Evolutionary conservation across 2,329 filamentous ascomycete genomes (phyloP).

Genomic region (Verticillium tricorpus): DNA sequence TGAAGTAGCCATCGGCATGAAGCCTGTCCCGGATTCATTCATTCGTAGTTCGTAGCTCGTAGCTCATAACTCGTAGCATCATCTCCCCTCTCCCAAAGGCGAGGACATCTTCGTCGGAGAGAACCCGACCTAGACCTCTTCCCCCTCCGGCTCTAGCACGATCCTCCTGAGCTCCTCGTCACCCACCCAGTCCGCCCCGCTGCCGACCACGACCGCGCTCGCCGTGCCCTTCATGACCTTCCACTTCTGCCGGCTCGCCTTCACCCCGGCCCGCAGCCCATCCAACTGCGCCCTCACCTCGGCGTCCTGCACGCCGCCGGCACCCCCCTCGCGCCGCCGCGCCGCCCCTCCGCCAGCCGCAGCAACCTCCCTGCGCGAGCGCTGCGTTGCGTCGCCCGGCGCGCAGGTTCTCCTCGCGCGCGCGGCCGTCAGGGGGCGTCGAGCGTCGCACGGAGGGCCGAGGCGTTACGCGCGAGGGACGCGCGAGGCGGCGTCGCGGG

Average conservation of each 20-base stretch:
- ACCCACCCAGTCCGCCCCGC: slow-evolving; percentile 75
- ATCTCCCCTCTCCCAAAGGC: background rate
- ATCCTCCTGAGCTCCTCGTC: slow-evolving; percentile 64
- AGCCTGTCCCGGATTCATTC: background rate
- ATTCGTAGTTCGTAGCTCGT: background rate
- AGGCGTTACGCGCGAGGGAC: slow-evolving; percentile 54
- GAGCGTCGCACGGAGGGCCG: slow-evolving; percentile 44
- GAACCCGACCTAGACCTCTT: background rate
- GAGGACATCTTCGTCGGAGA: too few species aligned
- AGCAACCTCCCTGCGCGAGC: slow-evolving; percentile 62
- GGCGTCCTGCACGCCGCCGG: slow-evolving; percentile 44
- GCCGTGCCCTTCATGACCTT: slow-evolving; percentile 72
- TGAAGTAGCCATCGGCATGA: too few species aligned
- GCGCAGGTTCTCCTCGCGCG: slow-evolving; percentile 55
- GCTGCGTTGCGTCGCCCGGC: slow-evolving; percentile 57
- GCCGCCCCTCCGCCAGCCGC: slow-evolving; percentile 52
- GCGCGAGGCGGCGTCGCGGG: slow-evolving; percentile 65
- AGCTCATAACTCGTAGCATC: background rate
- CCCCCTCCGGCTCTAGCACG: slow-evolving; percentile 62
- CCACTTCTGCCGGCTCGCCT: slow-evolving; percentile 61
- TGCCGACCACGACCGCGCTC: slow-evolving; percentile 75
- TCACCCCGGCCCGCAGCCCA: slow-evolving; percentile 54
- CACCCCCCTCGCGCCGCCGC: slow-evolving; percentile 46
- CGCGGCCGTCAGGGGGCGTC: slow-evolving; percentile 48
- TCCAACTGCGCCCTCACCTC: slow-evolving; percentile 51